Evolutionary conservation across 2,329 filamentous ascomycete species (phyloP).

Genomic region (Elsinoe perseae): DNA sequence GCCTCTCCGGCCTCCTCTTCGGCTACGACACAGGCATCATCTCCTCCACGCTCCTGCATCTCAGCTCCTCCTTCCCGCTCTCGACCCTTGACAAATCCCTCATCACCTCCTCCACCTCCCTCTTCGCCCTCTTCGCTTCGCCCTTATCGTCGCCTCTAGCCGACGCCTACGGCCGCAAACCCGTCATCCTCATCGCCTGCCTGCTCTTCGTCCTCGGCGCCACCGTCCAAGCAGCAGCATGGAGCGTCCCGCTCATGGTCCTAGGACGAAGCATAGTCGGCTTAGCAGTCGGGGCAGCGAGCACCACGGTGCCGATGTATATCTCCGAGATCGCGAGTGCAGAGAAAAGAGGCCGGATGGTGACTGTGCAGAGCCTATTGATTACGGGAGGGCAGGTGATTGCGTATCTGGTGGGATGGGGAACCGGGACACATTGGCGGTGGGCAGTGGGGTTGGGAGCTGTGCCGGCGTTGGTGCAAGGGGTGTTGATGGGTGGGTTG

Average conservation of each 20-base stretch:
- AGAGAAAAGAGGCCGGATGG: constrained; percentile 62
- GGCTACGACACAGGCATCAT: constrained; percentile 59
- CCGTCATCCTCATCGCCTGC: constrained; percentile 49
- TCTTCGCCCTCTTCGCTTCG: constrained; percentile 51
- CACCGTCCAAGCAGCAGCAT: constrained; percentile 53
- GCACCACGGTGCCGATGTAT: constrained; percentile 70
- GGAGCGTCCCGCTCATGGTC: constrained; percentile 55
- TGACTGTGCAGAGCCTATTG: constrained; percentile 74
- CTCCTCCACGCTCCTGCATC: constrained; percentile 51
- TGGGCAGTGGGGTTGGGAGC: constrained; percentile 88
- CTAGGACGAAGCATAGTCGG: constrained; percentile 62
- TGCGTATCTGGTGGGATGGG: constrained; percentile 78
- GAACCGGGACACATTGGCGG: constrained; percentile 62
- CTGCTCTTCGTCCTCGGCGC: constrained; percentile 62
- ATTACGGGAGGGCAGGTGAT: constrained; percentile 84
- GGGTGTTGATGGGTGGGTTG: constrained; percentile 59
- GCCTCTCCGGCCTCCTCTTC: constrained; percentile 52
- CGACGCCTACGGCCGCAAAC: constrained; percentile 41
- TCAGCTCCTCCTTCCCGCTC: constrained; percentile 38
- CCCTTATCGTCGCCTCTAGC: constrained; percentile 48
- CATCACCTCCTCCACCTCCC: constrained; percentile 51
- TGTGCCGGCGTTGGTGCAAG: constrained; percentile 65
- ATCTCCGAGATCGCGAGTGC: constrained; percentile 26
- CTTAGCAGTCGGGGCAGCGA: constrained; percentile 64
- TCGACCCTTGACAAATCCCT: constrained; percentile 51